Evolutionary conservation across 2,329 filamentous ascomycete genomes (phyloP), one percentile per base, ranked within the genome.

Genomic region (Aspergillus sp.): DNA sequence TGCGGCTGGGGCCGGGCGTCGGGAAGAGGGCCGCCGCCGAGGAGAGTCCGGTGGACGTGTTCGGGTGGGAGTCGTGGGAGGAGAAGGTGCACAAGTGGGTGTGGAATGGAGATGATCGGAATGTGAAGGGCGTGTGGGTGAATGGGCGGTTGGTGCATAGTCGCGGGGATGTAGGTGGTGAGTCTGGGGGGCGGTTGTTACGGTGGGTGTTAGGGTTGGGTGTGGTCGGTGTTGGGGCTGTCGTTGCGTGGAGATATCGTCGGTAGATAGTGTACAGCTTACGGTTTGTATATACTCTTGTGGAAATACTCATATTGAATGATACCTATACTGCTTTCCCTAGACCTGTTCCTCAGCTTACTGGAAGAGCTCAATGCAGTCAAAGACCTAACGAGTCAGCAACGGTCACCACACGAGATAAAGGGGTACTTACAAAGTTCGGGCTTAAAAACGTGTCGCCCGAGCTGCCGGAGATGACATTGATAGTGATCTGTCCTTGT

Each of bases 1-100:
- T 99, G 50, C 77, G 80, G 9, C 71, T 97, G 1, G 78, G 84
- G 7, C 57, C 61, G 10, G 48, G 6, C 14, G 52, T 46, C 19
- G 9, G 9, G 5, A n/a, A 21, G 31, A n/a, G 66, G 1, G 73
- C 74, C 1, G 73, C 73, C 4, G 71, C 76, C 3, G 73, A 75
- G 1, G 86, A 87, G 0, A 85, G 86, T 44, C 47, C n/a, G 5
- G 90, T 97, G 0, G 91, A 97, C 71, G 71, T 97, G 0, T 99
- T 97, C 76, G 92, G 91, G 1, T 91, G 87, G 83, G 93, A 97
- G 80, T 83, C 67, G n/a, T 95, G 89, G 90, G 84, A 88, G 36
- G 90, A 97, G 64, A 84, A 79, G 65, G 75, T 97, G 10, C 89
- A 90, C 48, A 99, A 99, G 78, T 99, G 94, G 94, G 78, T 97